Evolutionary conservation across 345 rosid genomes (phyloP).

Genomic region (Eucalyptus erythrocorys): DNA sequence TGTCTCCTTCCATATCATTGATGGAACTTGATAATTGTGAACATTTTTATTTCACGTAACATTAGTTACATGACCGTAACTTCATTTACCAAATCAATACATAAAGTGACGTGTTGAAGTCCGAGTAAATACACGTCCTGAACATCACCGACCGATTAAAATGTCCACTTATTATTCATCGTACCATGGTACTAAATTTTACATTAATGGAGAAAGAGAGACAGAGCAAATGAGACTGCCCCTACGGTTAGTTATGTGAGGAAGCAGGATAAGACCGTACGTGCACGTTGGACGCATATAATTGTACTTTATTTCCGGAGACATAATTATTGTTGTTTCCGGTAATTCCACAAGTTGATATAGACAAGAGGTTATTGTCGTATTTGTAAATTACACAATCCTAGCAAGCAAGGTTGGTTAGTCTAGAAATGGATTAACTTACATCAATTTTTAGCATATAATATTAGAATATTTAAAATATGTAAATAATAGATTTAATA

Average conservation of each 20-base stretch:
- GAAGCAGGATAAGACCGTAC: not conserved
- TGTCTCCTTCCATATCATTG: not conserved
- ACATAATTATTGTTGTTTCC: not conserved
- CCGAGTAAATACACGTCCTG: not conserved
- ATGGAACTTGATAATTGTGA: not conserved
- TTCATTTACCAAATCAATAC: not conserved
- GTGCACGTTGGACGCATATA: not conserved
- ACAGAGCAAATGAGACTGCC: not conserved
- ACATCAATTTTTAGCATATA: not conserved
- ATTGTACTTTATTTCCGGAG: not conserved
- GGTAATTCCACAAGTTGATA: not conserved
- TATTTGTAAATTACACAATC: not conserved
- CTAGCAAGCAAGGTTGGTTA: not conserved
- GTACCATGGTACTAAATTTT: not conserved
- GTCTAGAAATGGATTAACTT: not conserved
- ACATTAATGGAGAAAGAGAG: not conserved
- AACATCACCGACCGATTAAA: not conserved
- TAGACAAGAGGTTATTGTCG: not conserved
- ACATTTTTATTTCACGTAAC: not conserved
- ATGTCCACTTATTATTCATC: not conserved
- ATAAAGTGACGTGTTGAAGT: not conserved
- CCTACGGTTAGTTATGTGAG: not conserved
- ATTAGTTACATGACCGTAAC: not conserved
- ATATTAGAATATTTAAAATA: no score
- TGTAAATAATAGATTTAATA: no score